Base-by-base conservation (phyloP, 371 early-diverging fungal genomes). In the Dentiscutata heterogama region DNA sequence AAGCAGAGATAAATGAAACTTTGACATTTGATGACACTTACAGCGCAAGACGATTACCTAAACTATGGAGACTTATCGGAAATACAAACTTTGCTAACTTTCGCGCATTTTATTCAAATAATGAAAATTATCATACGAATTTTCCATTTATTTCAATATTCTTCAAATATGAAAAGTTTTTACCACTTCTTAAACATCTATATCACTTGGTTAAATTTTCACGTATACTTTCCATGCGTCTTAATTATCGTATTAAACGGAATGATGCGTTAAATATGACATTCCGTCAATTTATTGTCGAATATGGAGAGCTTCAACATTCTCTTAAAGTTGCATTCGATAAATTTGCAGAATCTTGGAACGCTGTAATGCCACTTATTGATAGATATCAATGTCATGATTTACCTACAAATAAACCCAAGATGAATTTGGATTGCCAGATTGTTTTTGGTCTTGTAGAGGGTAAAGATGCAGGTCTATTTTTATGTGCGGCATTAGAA, bases 1-100 rank as follows among this genome's bases (percentile, higher is more conserved):
- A 82, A 51, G 51, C n/a, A 20, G 67, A 76, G 51, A 68, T 82
- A 46, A 67, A 77, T 61, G 60, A 82, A 70, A 68, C 82, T 29
- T 51, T 51, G 25, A 2, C 10, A 29, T 60, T 81, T 22, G 78
- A 68, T 56, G 29, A 63, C 1, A 29, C 35, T 61, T 74, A 77
- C 46, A 18, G 27, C n/a, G 18, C 50, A 39, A 18, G 42, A 29
- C 51, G 78, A 64, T 56, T 67, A 50, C 76, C 78, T 4, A 65
- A 27, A 70, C 35, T 46, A 27, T 82, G 46, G 53, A 50, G 82
- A 35, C 18, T 22, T 13, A 46, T 75, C 65, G 65, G 76, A 20
- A 63, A 42, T 5, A 46, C 22, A 22, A 67, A n/a, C 42, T 27
- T 31, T 53, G 77, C 80, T 4, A 78, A 53, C 58, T 53, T 82